Percentiles rank a stretch among this genome's conserved stretches.
phyloP scores from a whole-genome alignment of 352 stramenopile genomes.

The Phytophthora fragariaefolia region DNA sequence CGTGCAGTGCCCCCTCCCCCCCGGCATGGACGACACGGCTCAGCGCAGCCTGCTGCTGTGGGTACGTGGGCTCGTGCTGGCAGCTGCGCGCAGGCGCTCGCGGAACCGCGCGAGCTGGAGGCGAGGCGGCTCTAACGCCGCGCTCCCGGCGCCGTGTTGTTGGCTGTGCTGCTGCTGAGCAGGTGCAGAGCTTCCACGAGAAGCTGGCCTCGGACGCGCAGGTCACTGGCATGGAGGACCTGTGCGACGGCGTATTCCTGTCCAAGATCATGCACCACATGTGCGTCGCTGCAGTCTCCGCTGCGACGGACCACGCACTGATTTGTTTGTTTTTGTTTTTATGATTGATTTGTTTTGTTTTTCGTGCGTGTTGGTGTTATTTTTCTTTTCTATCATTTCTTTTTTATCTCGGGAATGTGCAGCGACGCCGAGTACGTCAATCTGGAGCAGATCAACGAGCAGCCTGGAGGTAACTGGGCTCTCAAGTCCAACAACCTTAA shows the following conservation, averaged over 20 bases:
- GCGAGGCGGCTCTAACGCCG: no score
- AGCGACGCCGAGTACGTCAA: slow-evolving; percentile 86
- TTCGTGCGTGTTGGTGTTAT: no score
- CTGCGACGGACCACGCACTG: slow-evolving; percentile 7
- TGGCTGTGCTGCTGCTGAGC: slow-evolving; percentile 6
- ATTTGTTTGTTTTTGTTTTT: slow-evolving; percentile 6
- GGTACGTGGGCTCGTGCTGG: no score
- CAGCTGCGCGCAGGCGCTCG: no score
- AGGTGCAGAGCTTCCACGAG: slow-evolving; percentile 82
- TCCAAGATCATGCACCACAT: slow-evolving; percentile 88
- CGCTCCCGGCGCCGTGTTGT: no score
- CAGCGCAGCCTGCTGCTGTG: slow-evolving; percentile 79
- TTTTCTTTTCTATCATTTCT: no score
- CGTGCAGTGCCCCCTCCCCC: neutral
- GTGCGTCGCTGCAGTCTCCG: slow-evolving; percentile 40
- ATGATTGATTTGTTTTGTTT: no score
- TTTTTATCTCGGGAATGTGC: no score
- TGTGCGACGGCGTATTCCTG: slow-evolving; percentile 85
- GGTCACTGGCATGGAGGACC: slow-evolving; percentile 55
- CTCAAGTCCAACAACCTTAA: slow-evolving; percentile 86
- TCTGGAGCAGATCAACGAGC: slow-evolving; percentile 74
- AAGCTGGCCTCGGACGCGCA: slow-evolving; percentile 52
- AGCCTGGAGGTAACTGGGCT: slow-evolving; percentile 72
- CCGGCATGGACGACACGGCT: slow-evolving; percentile 71
- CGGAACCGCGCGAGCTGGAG: no score